Evolutionary conservation across 208 protist species (phyloP), one percentile per base, ranked within the genome.

Genomic region (Acanthamoeba polyphaga): DNA sequence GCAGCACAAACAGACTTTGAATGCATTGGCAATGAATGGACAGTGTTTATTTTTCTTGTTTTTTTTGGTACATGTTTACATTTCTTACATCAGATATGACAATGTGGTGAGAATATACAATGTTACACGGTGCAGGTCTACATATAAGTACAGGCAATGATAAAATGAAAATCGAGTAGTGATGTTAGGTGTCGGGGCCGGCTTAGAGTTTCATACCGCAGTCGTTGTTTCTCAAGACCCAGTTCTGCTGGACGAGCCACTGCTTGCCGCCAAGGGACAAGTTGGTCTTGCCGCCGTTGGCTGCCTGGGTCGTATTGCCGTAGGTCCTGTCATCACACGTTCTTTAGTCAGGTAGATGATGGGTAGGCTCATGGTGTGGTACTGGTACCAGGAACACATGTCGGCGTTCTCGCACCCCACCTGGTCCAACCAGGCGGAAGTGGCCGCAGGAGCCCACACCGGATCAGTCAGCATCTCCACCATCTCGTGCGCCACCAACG

Each of bases 201-300:
- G 32, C 34, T 82, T n/a, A 82, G 22, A 13, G 74, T 12, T 19
- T 55, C 80, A 88, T 88, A 15, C 80, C 80, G 27, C 80, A 88
- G 51, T 55, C 80, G 80, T 88, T 88, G 51, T 88, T 88, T 51
- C 80, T 88, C 9, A 88, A 29, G 80, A 88, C 53, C 80, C 80
- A 88, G 80, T 64, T 88, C 27, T 88, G 80, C 51, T 88, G 80
- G 51, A 88, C 34, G 51, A 88, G 80, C 80, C 80, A 88, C 27
- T 88, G 80, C 49, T 38, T 58, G 29, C 80, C 80, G 0, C 80
- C 80, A 51, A 88, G 3, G 12, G 46, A 13, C 10, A 64, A 10
- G 27, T 88, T 88, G 51, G 27, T 49, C 51, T 12, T 55, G 29
- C 80, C 80, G 7, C 80, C 80, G 80, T 88, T 88, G n/a, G 80